Evolutionary conservation across 164 flowering plant species (phyloP), one percentile per base, ranked within the genome.

Genomic region (Macadamia integrifolia): DNA sequence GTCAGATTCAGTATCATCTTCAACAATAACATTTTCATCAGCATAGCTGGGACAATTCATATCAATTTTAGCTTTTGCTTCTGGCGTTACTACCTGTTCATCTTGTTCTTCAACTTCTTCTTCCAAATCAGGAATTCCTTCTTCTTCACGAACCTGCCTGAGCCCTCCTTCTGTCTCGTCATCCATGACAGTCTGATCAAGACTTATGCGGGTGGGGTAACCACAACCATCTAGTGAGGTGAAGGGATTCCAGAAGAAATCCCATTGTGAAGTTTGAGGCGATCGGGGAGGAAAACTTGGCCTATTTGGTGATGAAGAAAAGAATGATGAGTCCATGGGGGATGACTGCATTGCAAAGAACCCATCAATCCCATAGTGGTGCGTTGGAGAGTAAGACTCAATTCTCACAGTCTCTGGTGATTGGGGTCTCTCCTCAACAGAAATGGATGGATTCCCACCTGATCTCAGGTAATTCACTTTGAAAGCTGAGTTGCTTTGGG

Each of bases 221-320:
- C 91, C 93, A 73, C 90, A 89, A 56, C 84, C 61, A 70, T 94
- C 97, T 57, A 92, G 69, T n/a, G 99, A 88, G 0, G 98, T 80
- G 73, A 94, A 94, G 1, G 98, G 99, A 73, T 94, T 92, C 99
- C 99, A 94, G 69, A 92, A 94, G 80, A 82, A 89, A 70, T 94
- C 99, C 99, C 99, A 94, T 53, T 83, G 97, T 0, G 97, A 88
- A 40, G 75, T 76, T 65, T 81, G 97, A 64, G 97, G 96, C 4
- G 93, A 84, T 17, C 85, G 80, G 15, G 93, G 91, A 63, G 95
- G 92, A 55, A 86, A 67, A 65, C 73, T 80, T 1, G 81, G 85
- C 67, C 87, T 80, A 48, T 81, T 77, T 58, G 86, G 84, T 13
- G 92, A 79, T 35, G 75, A 72, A 49, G 76, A 77, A 65, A 72